A percentile compares a stretch with the other conserved stretches of the same genome.
phyloP scores from a whole-genome alignment of 345 rosid genomes.

The Brassica incana region DNA sequence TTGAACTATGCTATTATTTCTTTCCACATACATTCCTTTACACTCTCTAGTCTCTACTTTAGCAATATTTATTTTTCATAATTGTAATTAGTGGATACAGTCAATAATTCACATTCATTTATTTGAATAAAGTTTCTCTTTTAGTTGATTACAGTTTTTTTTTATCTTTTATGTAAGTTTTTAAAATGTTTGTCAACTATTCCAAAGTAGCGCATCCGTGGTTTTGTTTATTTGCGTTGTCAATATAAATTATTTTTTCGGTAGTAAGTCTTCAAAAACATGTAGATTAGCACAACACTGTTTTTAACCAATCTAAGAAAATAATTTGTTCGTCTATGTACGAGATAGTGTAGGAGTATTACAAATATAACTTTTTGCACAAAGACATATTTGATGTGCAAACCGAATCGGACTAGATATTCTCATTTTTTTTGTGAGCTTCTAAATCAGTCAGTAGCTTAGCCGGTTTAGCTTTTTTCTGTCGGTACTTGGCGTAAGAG shows the following conservation, averaged over 20 bases:
- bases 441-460: constrained; percentile 50
- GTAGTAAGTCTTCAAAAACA: not conserved
- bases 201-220: constrained; percentile 5
- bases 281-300: not conserved
- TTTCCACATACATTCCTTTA: constrained; percentile 17
- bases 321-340: no score
- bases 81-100: constrained; percentile 28
- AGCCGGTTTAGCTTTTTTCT: constrained; percentile 56
- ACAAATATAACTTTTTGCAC: constrained; percentile 1
- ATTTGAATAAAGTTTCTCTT: not conserved
- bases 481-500: constrained; percentile 78
- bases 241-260: not conserved
- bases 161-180: not conserved
- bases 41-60: constrained; percentile 17
- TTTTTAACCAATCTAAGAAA: not conserved
- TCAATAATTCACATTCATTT: constrained; percentile 23
- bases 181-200: not conserved
- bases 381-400: not conserved
- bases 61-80: not conserved
- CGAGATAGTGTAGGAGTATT: not conserved
- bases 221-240: not conserved
- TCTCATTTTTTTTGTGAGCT: constrained; percentile 57
- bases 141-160: not conserved
- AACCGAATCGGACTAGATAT: not conserved
- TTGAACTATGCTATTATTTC: constrained; percentile 23